phyloP scores from a whole-genome alignment of 192 early-diverging fungal genomes.

The Backusella morwellensis region DNA sequence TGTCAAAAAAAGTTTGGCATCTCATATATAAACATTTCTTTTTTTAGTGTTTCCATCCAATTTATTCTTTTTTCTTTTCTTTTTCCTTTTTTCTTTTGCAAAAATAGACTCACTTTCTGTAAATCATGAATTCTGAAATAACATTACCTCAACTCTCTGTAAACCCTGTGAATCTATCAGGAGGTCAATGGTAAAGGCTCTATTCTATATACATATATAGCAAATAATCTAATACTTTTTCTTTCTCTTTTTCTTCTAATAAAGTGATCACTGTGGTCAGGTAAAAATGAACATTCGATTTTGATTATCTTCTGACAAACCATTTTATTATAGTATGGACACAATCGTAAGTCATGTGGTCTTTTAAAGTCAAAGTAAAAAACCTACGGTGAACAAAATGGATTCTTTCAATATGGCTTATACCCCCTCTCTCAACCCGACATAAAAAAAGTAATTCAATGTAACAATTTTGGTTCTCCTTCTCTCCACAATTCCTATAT shows the following conservation, averaged over 20 bases:
- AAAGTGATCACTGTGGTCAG: constrained; percentile 8
- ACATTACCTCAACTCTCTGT: not conserved
- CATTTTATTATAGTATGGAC: constrained; percentile 1
- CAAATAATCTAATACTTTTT: not conserved
- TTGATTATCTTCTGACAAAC: not conserved
- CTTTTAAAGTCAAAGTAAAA: not conserved
- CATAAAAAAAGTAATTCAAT: not conserved
- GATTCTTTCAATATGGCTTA: not conserved
- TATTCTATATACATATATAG: not conserved
- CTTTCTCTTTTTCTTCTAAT: not conserved
- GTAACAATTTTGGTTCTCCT: not conserved
- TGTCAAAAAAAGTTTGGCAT: not conserved
- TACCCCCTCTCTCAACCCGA: not conserved
- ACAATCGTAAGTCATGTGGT: not conserved
- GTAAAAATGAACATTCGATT: not conserved
- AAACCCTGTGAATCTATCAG: not conserved
- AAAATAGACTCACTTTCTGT: not conserved
- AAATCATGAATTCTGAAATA: not conserved
- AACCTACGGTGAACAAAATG: not conserved
- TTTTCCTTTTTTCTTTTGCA: not conserved
- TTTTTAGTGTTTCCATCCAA: not conserved
- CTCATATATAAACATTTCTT: not conserved
- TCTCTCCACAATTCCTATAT: not conserved
- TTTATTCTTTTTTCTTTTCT: not conserved
- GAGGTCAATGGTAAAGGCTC: constrained; percentile 1